Conservation (phyloP, 208 protist species). For the Acanthamoeba sp. region DNA sequence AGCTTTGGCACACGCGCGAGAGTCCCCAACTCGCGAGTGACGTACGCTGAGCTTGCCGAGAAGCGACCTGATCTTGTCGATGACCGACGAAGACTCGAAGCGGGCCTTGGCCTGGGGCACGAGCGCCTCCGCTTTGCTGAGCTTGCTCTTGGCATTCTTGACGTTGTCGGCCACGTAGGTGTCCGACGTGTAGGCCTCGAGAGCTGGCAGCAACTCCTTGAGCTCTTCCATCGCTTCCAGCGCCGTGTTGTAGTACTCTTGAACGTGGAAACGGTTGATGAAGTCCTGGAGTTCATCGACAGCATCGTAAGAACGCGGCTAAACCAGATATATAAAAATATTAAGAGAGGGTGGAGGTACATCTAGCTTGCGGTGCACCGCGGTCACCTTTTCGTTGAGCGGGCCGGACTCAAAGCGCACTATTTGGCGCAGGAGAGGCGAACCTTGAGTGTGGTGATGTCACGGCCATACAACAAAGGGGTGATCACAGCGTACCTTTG, state of each 20-base stretch:
- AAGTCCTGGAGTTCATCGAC: not conserved
- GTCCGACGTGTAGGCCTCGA: conserved; percentile 17
- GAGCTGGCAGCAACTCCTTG: not conserved
- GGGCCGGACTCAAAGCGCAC: conserved; percentile 52
- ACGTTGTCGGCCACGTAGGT: not conserved
- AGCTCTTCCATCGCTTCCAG: conserved; percentile 56
- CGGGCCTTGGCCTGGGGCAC: conserved; percentile 41
- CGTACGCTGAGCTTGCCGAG: not conserved
- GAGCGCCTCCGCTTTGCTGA: conserved; percentile 16
- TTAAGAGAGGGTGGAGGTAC: not conserved
- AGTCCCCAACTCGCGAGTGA: too few relatives aligned
- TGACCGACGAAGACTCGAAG: not conserved
- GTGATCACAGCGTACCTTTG: not conserved
- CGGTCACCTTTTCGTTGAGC: conserved; percentile 20
- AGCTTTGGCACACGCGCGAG: too few relatives aligned
- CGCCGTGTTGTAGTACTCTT: conserved; percentile 62
- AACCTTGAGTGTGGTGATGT: not conserved
- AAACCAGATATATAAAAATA: not conserved
- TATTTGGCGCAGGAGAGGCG: not conserved
- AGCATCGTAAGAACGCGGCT: too few relatives aligned
- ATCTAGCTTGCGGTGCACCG: conserved; percentile 56
- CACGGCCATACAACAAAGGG: too few relatives aligned
- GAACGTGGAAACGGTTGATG: not conserved
- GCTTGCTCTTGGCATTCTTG: conserved; percentile 56
- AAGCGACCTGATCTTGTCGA: not conserved